phyloP scores from a whole-genome alignment of 73 alveolate species.

The Paramecium caudatum region DNA sequence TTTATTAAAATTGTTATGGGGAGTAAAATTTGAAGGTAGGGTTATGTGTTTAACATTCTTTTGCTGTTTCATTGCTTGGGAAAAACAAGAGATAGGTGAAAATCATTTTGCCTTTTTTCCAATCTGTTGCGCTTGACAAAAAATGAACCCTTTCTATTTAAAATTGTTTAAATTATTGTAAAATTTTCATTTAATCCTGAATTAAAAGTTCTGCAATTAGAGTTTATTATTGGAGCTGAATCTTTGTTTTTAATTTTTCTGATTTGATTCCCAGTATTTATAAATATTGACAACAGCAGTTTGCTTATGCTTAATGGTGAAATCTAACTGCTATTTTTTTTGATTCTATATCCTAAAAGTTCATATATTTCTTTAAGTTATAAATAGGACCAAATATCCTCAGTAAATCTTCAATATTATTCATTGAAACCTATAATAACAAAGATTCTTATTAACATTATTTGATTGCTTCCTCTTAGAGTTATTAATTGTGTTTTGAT shows the following conservation, averaged over 20 bases:
- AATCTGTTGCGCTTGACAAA: neutral
- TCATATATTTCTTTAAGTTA: conserved; percentile 31
- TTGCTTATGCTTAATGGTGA: neutral
- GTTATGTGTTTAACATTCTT: neutral
- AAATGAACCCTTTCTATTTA: neutral
- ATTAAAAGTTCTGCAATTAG: neutral
- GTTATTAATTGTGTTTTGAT: neutral
- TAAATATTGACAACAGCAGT: neutral
- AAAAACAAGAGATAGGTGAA: neutral
- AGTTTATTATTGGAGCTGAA: neutral
- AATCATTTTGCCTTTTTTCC: neutral
- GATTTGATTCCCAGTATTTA: neutral
- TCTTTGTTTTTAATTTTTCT: neutral
- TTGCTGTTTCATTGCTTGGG: neutral
- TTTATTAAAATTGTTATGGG: neutral
- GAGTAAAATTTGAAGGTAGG: neutral
- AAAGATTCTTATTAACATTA: conserved; percentile 38
- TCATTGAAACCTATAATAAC: neutral
- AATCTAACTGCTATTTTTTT: conserved; percentile 39
- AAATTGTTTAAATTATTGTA: neutral
- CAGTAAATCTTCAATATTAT: neutral
- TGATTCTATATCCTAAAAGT: neutral
- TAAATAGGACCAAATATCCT: conserved; percentile 13
- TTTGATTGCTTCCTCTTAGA: neutral
- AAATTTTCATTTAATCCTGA: neutral